Evolutionary conservation across 139 green algal species (phyloP), one percentile per base, ranked within the genome.

Genomic region (Chlamydomonas sp.): DNA sequence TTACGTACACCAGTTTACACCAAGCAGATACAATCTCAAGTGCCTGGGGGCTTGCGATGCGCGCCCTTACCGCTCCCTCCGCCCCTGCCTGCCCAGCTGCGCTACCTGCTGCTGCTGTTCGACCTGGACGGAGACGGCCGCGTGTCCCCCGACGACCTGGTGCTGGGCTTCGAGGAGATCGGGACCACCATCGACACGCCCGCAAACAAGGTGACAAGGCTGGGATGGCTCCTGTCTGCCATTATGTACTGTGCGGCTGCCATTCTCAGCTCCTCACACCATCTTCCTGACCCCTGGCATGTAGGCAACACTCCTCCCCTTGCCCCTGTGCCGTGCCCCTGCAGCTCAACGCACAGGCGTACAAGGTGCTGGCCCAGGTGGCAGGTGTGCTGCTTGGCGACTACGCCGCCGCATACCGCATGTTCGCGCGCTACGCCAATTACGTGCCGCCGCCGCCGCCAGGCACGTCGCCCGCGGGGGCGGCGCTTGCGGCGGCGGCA

Each of bases 101-200:
- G 1, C 4, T 88, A 92, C 80, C 82, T 88, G 66, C 4, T 59
- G 20, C 68, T 73, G 49, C 72, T 92, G 80, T 83, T 90, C 20
- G 84, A 92, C 63, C 73, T 92, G 84, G 89, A 92, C 60, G 89
- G 89, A 0, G 89, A 92, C 64, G 89, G 84, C 16, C 79, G 78
- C 63, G 89, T 92, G 62, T 20, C 5, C 2, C 69, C 85, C 18
- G 89, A 92, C 67, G 89, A 92, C 68, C 60, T 92, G 67, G 87
- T 92, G 85, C 79, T 89, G 62, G 89, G 73, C 20, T 92, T 92
- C 64, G 89, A 92, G 82, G 89, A 92, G 89, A 86, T 89, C 4
- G 89, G 89, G 20, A 92, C 85, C 61, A 89, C 77, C 10, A n/a
- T 90, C 4, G 77, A 88, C 77, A 87, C 89, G 59, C 81, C 89